Evolutionary conservation across 352 stramenopile genomes (phyloP).

Genomic region (Thraustochytrium aureum): DNA sequence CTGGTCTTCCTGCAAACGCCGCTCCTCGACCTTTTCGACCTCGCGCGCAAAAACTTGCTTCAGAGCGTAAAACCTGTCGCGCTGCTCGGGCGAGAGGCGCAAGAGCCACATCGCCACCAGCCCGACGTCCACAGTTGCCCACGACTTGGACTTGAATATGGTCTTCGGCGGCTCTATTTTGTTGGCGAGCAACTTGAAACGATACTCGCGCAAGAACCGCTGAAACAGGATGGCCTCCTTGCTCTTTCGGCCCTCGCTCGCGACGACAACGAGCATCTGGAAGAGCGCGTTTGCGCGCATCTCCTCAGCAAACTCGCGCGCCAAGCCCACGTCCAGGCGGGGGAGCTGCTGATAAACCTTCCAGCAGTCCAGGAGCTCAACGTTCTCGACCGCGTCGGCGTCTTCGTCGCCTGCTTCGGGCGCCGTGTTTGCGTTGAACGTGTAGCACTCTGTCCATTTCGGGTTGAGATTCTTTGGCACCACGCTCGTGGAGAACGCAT

Average conservation of each 20-base stretch:
- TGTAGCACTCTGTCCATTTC: conserved; percentile 49
- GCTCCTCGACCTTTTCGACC: conserved; percentile 64
- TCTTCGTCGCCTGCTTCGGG: not conserved
- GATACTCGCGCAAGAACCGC: conserved; percentile 87
- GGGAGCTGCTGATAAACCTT: conserved; percentile 63
- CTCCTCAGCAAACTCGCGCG: conserved; percentile 78
- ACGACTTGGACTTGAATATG: conserved; percentile 78
- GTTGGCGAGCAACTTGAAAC: conserved; percentile 89
- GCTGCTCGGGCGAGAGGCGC: conserved; percentile 74
- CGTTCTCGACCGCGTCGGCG: conserved; percentile 41
- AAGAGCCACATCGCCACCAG: conserved; percentile 83
- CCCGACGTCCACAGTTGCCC: conserved; percentile 80
- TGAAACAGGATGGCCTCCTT: conserved; percentile 87
- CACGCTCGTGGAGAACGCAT: conserved; percentile 35
- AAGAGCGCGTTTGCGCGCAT: conserved; percentile 84
- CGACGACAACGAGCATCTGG: conserved; percentile 80
- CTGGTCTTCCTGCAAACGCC: conserved; percentile 39
- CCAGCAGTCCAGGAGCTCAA: conserved; percentile 68
- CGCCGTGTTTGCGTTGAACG: conserved; percentile 38
- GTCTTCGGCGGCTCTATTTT: conserved; percentile 80
- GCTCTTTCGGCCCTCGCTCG: conserved; percentile 75
- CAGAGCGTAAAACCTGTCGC: conserved; percentile 77
- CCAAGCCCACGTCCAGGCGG: conserved; percentile 70
- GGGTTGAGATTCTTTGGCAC: not conserved
- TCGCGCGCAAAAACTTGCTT: conserved; percentile 80